phyloP scores from a whole-genome alignment of 106 monocot genomes.

The Platanthera guangdongensis region DNA sequence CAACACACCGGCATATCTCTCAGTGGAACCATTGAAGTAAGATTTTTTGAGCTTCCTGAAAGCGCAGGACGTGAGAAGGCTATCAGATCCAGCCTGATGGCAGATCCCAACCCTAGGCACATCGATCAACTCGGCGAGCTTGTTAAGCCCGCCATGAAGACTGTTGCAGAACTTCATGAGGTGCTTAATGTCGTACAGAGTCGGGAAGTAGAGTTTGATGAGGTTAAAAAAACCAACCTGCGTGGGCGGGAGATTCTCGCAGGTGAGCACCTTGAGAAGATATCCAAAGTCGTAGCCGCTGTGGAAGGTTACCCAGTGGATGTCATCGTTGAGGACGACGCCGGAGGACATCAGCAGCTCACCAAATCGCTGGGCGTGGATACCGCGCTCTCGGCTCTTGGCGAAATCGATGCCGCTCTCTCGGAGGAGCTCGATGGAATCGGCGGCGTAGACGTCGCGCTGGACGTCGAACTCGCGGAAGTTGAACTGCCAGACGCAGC shows the following conservation, averaged over 20 bases:
- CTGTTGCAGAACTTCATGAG: slow-evolving; percentile 38
- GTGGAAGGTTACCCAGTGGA: slow-evolving; percentile 54
- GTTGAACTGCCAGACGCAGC: slow-evolving; percentile 44
- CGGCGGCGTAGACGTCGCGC: slow-evolving; percentile 25
- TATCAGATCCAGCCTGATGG: slow-evolving; percentile 19
- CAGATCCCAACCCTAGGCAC: slow-evolving; percentile 10
- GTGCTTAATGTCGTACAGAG: slow-evolving; percentile 27
- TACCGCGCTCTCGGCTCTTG: slow-evolving; percentile 21
- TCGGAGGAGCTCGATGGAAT: slow-evolving; percentile 40
- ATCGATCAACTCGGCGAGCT: slow-evolving; percentile 30
- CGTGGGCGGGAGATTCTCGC: slow-evolving; percentile 25
- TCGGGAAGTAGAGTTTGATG: slow-evolving; percentile 24
- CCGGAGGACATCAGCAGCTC: slow-evolving; percentile 50
- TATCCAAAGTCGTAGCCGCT: slow-evolving; percentile 48
- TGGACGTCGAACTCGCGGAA: slow-evolving; percentile 27
- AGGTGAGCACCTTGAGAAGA: slow-evolving; percentile 32
- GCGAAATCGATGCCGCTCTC: slow-evolving; percentile 37
- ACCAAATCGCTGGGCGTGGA: slow-evolving; percentile 23
- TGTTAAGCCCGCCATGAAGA: slow-evolving; percentile 26
- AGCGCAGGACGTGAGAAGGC: slow-evolving; percentile 19
- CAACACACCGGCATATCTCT: slow-evolving; percentile 22
- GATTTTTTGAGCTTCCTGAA: slow-evolving; percentile 27
- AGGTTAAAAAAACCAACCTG: slow-evolving; percentile 31
- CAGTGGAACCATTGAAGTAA: slow-evolving; percentile 23
- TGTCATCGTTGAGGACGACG: slow-evolving; percentile 30